phyloP scores from a whole-genome alignment of 129 eudicot genomes.

The Solidago caesia region DNA sequence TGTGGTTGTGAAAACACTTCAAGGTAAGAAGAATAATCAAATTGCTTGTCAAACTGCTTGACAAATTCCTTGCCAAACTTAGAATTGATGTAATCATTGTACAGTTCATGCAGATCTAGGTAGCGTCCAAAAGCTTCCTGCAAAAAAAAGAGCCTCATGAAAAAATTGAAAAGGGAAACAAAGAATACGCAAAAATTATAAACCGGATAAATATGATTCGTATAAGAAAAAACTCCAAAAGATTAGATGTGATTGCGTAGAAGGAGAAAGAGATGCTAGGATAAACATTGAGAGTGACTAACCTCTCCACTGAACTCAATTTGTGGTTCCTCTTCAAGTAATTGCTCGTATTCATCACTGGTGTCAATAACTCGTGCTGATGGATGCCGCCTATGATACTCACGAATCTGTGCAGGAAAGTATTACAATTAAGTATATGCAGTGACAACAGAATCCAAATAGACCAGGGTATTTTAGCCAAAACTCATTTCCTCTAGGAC shows the following conservation, averaged over 20 bases:
- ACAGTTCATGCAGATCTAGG: constrained; percentile 88
- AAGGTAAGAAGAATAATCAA: constrained; percentile 76
- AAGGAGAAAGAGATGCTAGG: background rate
- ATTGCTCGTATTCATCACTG: constrained; percentile 72
- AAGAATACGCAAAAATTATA: background rate
- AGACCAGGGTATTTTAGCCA: background rate
- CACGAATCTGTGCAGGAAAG: constrained; percentile 59
- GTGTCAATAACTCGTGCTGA: constrained; percentile 82
- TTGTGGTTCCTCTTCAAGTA: constrained; percentile 82
- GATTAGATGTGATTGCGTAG: background rate
- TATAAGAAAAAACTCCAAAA: background rate
- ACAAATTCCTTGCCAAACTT: constrained; percentile 65
- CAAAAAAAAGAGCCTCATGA: constrained; percentile 18
- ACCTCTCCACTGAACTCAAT: constrained; percentile 99
- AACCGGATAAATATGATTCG: background rate
- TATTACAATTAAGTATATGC: background rate
- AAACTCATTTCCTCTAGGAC: background rate
- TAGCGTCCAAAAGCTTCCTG: constrained; percentile 96
- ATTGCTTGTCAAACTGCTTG: constrained; percentile 41
- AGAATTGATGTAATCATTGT: constrained; percentile 73
- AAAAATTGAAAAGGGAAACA: background rate
- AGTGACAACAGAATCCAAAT: background rate
- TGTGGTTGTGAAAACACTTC: constrained; percentile 70
- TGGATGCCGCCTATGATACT: constrained; percentile 92
- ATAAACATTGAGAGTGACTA: constrained; percentile 13